Evolutionary conservation across 2,329 filamentous ascomycete species (phyloP).

Genomic region (Zymoseptoria passerinii): DNA sequence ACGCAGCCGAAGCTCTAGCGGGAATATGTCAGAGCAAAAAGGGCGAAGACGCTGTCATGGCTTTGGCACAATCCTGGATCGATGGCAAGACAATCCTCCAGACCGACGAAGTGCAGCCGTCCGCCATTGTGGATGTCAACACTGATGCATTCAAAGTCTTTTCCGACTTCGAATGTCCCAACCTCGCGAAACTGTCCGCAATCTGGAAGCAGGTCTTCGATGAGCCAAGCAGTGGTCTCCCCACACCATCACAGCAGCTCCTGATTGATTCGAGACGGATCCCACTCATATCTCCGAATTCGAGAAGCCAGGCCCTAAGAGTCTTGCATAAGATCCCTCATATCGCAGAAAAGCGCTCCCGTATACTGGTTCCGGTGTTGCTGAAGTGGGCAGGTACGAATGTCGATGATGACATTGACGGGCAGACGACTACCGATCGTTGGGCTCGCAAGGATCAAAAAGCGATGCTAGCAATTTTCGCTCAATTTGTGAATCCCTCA

Average conservation of each 20-base stretch:
- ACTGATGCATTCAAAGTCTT: constrained; percentile 31
- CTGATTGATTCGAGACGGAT: constrained; percentile 7
- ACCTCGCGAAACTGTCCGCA: constrained; percentile 53
- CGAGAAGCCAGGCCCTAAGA: constrained; percentile 67
- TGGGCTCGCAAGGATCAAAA: constrained; percentile 80
- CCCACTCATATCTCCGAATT: constrained; percentile 12
- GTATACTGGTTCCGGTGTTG: constrained; percentile 76
- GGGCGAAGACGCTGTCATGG: constrained; percentile 65
- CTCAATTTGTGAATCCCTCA: constrained; percentile 76
- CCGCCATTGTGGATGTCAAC: constrained; percentile 13
- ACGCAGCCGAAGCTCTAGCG: constrained; percentile 66
- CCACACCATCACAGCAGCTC: constrained; percentile 13
- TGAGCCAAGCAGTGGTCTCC: constrained; percentile 35
- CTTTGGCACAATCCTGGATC: constrained; percentile 73
- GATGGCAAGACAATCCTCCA: constrained; percentile 30
- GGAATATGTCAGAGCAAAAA: constrained; percentile 60
- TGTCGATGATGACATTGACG: constrained; percentile 13
- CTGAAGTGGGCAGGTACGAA: constrained; percentile 64
- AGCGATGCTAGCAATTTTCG: constrained; percentile 69
- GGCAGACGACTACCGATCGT: constrained; percentile 13
- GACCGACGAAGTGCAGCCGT: constrained; percentile 19
- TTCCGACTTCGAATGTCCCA: constrained; percentile 80
- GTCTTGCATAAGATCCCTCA: constrained; percentile 65
- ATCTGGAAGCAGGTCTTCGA: constrained; percentile 46
- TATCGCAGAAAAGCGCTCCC: constrained; percentile 78